Evolutionary conservation across 1,139 yeast species (phyloP), one percentile per base, ranked within the genome.

Genomic region (Diutina neorugosa): DNA sequence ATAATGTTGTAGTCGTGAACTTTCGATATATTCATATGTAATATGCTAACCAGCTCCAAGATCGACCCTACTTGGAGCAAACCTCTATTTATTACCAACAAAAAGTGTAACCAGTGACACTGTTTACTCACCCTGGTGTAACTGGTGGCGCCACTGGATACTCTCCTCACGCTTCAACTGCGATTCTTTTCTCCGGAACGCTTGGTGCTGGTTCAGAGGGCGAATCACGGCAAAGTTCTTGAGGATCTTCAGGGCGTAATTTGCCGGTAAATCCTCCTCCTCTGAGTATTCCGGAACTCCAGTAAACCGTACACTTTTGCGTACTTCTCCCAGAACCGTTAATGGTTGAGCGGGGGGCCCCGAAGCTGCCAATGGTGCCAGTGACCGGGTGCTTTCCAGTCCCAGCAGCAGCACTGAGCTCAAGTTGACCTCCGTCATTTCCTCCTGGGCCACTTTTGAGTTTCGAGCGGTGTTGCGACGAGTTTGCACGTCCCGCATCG

Each of bases 241-340:
- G 53, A 79, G 63, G 47, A 78, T 77, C 52, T 71, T 69, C 56
- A 70, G 70, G 44, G 79, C 66, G 56, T 74, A 76, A 52, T 69
- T 70, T 2, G 80, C 67, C 1, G 83, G 84, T 0, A 78, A 80
- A 64, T 80, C 84, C 60, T 80, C 84, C 9, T 74, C 79, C 46
- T 72, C 80, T 1, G 74, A 62, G 57, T 77, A 80, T 52, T 70
- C 77, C 0, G 78, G 72, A 2, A 80, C 83, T 1, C 83, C 83
- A 3, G 66, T 65, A 57, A 80, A 80, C 43, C 84, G 63, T 6
- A 80, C 83, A 56, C 66, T 74, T 57, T 77, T 79, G 9, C 61
- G 54, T 1, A 53, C 52, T 9, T 43, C 51, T 2, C 46, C 48
- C 25, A 43, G 37, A 9, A 55, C 54, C 8, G 57, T 53, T 11